Evolutionary conservation across 306 rosid species (phyloP), one percentile per base, ranked within the genome.

Genomic region (Ochetophila trinervis): DNA sequence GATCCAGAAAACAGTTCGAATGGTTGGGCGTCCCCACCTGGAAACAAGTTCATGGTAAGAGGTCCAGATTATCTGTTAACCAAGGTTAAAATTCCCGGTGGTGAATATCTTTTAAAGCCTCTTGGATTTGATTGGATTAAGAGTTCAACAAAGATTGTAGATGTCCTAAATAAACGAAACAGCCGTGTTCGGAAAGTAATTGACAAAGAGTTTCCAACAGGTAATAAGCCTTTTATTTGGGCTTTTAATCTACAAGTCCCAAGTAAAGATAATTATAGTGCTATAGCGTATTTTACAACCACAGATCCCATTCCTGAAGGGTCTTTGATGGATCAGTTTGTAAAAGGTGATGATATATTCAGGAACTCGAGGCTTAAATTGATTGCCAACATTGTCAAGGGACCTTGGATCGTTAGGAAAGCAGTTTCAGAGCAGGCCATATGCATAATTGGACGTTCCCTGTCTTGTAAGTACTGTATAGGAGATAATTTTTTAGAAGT

Each of bases 351-450:
- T 36, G 89, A 92, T 68, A 76, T 70, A 30, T 87, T 69, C 71
- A 78, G 84, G 85, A 89, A 82, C 74, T 87, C 92, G 0, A 89
- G 92, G 84, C 96, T 92, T 59, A 92, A 92, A 80, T 36, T 92
- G 92, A 92, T 92, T 67, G 92, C 95, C 37, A 86, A 89, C 71
- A 72, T 89, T 69, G 86, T 85, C 44, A 76, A 77, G 51, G 91
- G 96, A 34, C 98, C 98, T 47, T 92, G 96, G 98, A 87, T 92
- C 67, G 96, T 92, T 52, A 84, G 79, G 72, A 87, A 79, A 75
- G 91, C 98, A 6, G 88, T 92, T 63, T 96, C 96, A 42, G 96
- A 92, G 81, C 98, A 87, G 76, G 96, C 95, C 11, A 87, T 92
- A 50, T 91, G 96, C 74, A 56, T 88, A 61, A 85, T 91, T n/a